A percentile compares a stretch with the other conserved stretches of the same genome.
Conservation (phyloP, 2,329 filamentous ascomycete genomes). For the Botrytis byssoidea region DNA sequence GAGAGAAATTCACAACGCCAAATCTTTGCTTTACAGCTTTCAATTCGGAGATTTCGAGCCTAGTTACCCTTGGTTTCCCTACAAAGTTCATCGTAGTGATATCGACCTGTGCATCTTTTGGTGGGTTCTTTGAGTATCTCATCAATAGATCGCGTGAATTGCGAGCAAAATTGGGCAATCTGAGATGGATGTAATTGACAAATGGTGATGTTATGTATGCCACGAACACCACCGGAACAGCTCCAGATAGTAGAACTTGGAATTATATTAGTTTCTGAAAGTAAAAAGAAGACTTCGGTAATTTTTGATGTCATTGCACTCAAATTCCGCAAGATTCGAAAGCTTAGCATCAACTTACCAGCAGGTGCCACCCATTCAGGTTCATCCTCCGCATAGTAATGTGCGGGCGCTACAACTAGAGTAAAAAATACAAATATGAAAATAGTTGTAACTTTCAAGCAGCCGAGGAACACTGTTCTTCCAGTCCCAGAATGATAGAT, state of each 20-base stretch:
- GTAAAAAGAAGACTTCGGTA: too few species aligned
- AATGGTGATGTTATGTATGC: constrained; percentile 66
- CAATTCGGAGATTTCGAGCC: constrained; percentile 34
- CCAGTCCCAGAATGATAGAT: constrained; percentile 74
- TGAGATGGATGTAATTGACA: constrained; percentile 69
- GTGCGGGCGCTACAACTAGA: constrained; percentile 55
- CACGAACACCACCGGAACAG: constrained; percentile 64
- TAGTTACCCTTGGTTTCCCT: constrained; percentile 40
- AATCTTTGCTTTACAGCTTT: constrained; percentile 32
- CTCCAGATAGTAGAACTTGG: constrained; percentile 57
- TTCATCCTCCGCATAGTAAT: constrained; percentile 32
- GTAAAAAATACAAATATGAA: constrained; percentile 67
- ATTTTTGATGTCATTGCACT: not conserved
- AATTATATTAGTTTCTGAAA: constrained; percentile 18
- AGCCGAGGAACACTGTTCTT: constrained; percentile 65
- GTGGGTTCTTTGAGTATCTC: constrained; percentile 50
- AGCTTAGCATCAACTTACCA: constrained; percentile 27
- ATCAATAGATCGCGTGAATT: constrained; percentile 55
- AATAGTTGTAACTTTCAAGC: constrained; percentile 69
- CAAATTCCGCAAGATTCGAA: not conserved
- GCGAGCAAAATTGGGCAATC: constrained; percentile 64
- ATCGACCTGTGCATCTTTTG: constrained; percentile 43
- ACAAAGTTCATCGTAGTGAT: constrained; percentile 44
- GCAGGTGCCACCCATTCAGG: constrained; percentile 33
- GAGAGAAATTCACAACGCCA: constrained; percentile 37